Base-by-base conservation (phyloP, 2,329 filamentous ascomycete genomes). In the Colletotrichum sp. region DNA sequence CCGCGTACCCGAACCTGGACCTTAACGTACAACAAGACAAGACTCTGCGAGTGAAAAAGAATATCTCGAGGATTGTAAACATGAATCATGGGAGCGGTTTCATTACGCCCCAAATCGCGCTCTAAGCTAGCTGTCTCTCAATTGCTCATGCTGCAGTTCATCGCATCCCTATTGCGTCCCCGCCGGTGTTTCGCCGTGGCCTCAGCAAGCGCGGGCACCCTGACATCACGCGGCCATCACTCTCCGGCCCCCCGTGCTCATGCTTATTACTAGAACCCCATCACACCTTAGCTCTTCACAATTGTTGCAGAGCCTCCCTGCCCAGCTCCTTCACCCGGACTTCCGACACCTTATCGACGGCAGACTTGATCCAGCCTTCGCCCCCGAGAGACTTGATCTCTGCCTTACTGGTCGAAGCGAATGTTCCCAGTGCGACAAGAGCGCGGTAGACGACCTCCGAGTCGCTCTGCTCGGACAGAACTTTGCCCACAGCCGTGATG, bases 401-500 rank as follows among this genome's bases (percentile, higher is more conserved):
- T 4, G 85, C 85, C 67, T 83, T 84, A 2, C 85, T 86, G n/a
- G 92, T 89, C 16, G 94, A 28, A 83, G 95, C 83, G 75, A 98
- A 83, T 2, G 96, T 99, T 1, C 97, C 98, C 1, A 96, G 85
- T 0, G 95, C 95, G 8, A 98, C 95, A 8, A 99, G 88, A 0
- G 92, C 92, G 26, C 97, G 92, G 83, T 96, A 99, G 5, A 97
- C 86, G 1, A 95, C 95, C 82, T 99, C 97, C 0, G 93, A 91
- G 80, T 99, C 96, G 4, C 89, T 92, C 78, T 95, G 93, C 5
- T 88, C 89, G 8, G 88, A 85, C 2, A 98, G 84, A 1, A 96
- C 89, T 72, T 89, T 88, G 2, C 90, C 90, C 1, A 96, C 84
- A 7, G 93, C 89, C 34, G 92, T 88, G 3, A 95, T 82, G 6